Percentiles rank a stretch among this genome's conserved stretches.
phyloP scores from a whole-genome alignment of 148 eudicot genomes.

The Hydrangea macrophylla region DNA sequence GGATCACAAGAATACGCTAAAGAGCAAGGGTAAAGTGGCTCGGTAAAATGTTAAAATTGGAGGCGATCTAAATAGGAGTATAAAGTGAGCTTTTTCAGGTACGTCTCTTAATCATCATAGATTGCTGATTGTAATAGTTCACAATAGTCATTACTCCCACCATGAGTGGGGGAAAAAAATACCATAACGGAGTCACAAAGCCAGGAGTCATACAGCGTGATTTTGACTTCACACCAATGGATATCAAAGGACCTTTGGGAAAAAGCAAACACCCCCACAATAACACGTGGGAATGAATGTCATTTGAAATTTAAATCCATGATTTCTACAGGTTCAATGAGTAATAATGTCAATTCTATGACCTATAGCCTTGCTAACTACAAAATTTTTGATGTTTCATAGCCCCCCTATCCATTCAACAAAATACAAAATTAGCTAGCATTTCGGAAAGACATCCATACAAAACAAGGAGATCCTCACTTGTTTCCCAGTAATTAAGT shows the following conservation, averaged over 20 bases:
- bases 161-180: neutral
- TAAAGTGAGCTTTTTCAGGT: neutral
- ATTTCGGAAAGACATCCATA: too few relatives aligned
- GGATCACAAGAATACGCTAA: neutral
- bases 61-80: neutral
- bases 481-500: neutral
- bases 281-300: neutral
- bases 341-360: too few relatives aligned
- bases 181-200: neutral
- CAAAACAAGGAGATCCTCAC: neutral
- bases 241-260: too few relatives aligned
- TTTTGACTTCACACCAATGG: too few relatives aligned
- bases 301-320: neutral
- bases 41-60: neutral
- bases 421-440: too few relatives aligned
- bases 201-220: too few relatives aligned
- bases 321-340: neutral
- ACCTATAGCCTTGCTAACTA: too few relatives aligned
- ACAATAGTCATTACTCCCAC: neutral
- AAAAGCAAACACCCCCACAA: too few relatives aligned
- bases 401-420: too few relatives aligned
- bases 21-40: neutral
- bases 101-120: neutral
- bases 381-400: too few relatives aligned
- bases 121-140: neutral